phyloP scores from a whole-genome alignment of 345 rosid species.

The Excoecaria cochinchinensis region DNA sequence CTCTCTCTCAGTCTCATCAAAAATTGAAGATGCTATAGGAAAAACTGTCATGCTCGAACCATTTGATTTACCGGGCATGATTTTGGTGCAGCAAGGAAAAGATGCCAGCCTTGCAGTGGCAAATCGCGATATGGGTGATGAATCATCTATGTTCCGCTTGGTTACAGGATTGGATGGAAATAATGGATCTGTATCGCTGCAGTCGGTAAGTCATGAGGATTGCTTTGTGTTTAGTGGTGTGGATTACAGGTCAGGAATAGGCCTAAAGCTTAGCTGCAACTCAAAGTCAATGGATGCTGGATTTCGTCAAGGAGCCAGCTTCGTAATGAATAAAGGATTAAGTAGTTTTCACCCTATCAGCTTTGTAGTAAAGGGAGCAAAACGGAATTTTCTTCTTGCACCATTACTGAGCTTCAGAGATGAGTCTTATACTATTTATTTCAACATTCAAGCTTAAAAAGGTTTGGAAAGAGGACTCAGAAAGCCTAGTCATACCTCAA shows the following conservation, averaged over 20 bases:
- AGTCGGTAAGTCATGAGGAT: conserved; percentile 43
- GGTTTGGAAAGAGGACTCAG: neutral
- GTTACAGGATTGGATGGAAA: conserved; percentile 69
- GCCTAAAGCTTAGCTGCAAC: conserved; percentile 52
- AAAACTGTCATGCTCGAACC: conserved; percentile 67
- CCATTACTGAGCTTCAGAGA: conserved; percentile 76
- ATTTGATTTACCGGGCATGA: conserved; percentile 75
- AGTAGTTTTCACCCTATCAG: conserved; percentile 70
- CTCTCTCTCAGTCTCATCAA: conserved; percentile 17
- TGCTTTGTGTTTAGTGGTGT: conserved; percentile 59
- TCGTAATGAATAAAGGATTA: conserved; percentile 43
- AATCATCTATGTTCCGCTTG: conserved; percentile 47
- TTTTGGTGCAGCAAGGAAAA: conserved; percentile 42
- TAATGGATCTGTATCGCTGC: conserved; percentile 53
- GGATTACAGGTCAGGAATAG: conserved; percentile 30
- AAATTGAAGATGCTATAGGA: conserved; percentile 41
- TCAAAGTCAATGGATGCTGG: conserved; percentile 26
- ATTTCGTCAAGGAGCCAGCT: conserved; percentile 57
- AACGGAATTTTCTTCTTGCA: conserved; percentile 60
- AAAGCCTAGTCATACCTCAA: neutral
- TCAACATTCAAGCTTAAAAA: conserved; percentile 45
- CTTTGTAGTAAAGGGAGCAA: conserved; percentile 62
- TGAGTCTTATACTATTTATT: conserved; percentile 78
- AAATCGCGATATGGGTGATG: conserved; percentile 27
- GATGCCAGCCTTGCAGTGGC: conserved; percentile 37